Evolutionary conservation across 2,329 filamentous ascomycete genomes (phyloP).

Genomic region (Colletotrichum coccodes): DNA sequence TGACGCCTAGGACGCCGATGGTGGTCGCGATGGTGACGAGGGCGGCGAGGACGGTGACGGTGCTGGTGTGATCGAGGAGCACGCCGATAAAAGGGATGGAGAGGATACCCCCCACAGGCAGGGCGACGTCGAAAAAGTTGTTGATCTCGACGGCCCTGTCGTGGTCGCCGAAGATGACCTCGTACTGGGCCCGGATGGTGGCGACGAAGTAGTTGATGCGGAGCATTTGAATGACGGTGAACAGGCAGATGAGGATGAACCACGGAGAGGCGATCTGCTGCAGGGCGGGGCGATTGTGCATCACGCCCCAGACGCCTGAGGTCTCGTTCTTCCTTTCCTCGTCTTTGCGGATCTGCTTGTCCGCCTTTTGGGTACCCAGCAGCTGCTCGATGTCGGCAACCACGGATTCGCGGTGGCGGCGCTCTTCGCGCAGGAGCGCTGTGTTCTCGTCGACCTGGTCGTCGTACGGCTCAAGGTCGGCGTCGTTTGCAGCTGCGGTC

Average conservation of each 20-base stretch:
- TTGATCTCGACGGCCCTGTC: constrained; percentile 76
- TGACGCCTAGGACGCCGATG: constrained; percentile 81
- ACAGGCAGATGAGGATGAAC: constrained; percentile 86
- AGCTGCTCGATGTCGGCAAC: constrained; percentile 79
- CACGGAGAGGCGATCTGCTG: constrained; percentile 83
- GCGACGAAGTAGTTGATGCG: constrained; percentile 95
- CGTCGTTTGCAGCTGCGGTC: constrained; percentile 43
- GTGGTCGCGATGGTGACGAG: constrained; percentile 78
- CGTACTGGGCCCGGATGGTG: constrained; percentile 85
- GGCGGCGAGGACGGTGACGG: constrained; percentile 73
- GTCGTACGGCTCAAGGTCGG: constrained; percentile 50
- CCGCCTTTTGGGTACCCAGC: constrained; percentile 70
- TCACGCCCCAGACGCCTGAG: constrained; percentile 86
- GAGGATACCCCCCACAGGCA: constrained; percentile 85
- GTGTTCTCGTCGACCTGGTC: constrained; percentile 70
- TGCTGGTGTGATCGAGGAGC: constrained; percentile 81
- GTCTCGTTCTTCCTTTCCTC: constrained; percentile 77
- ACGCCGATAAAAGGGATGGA: constrained; percentile 87
- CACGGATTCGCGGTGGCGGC: constrained; percentile 68
- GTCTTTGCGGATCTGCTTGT: constrained; percentile 67
- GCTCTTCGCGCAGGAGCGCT: constrained; percentile 64
- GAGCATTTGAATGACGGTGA: constrained; percentile 81
- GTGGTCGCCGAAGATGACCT: constrained; percentile 74
- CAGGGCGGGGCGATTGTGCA: constrained; percentile 77
- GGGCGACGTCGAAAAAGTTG: constrained; percentile 81